phyloP scores from a whole-genome alignment of 805 yeast genomes.

The Yamadazyma nakazawae region DNA sequence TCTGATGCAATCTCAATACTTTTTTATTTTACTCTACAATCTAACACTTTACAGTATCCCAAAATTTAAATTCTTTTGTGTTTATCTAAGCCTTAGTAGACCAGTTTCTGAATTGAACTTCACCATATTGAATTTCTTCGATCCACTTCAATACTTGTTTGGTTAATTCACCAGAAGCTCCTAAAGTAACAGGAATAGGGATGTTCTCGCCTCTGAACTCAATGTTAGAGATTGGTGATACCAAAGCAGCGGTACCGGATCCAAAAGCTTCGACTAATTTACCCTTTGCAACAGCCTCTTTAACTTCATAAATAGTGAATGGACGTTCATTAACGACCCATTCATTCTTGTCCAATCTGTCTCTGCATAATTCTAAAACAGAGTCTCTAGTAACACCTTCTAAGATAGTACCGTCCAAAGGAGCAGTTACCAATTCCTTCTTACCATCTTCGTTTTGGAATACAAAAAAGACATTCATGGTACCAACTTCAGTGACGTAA shows the following conservation, averaged over 20 bases:
- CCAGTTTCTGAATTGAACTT: slow-evolving; percentile 59
- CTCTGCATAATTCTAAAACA: slow-evolving; percentile 70
- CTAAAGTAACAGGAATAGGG: slow-evolving; percentile 70
- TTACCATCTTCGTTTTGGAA: slow-evolving; percentile 80
- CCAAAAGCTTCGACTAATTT: slow-evolving; percentile 93
- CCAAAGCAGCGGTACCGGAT: slow-evolving; percentile 96
- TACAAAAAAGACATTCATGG: slow-evolving; percentile 92
- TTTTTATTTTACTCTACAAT: too few species aligned
- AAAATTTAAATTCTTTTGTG: background rate
- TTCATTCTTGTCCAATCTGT: slow-evolving; percentile 66
- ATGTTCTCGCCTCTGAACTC: slow-evolving; percentile 76
- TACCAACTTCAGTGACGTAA: slow-evolving; percentile 91
- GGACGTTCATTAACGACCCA: slow-evolving; percentile 86
- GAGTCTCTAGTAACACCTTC: slow-evolving; percentile 98
- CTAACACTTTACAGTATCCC: too few species aligned
- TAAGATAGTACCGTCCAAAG: slow-evolving; percentile 93
- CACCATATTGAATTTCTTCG: slow-evolving; percentile 86
- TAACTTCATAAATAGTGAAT: slow-evolving; percentile 77
- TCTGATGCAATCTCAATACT: too few species aligned
- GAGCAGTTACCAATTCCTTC: slow-evolving; percentile 92
- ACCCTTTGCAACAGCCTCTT: slow-evolving; percentile 72
- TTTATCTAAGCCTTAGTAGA: slow-evolving; percentile 22
- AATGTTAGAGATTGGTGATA: slow-evolving; percentile 86
- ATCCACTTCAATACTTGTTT: slow-evolving; percentile 81
- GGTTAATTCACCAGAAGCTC: slow-evolving; percentile 82